Conservation (phyloP, 1,284 basidiomycete genomes). For the Uromyces viciae-fabae region DNA sequence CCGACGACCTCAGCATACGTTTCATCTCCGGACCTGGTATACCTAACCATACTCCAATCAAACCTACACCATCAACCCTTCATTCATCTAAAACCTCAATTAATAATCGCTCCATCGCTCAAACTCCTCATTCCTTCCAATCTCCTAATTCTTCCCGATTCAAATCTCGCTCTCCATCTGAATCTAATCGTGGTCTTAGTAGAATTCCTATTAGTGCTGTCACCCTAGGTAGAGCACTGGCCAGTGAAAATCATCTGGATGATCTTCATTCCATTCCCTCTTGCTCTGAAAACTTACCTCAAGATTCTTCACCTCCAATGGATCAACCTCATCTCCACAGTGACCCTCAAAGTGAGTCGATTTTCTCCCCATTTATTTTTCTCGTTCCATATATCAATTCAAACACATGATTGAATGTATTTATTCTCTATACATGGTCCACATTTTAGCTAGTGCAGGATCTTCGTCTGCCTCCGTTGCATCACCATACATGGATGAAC, state of each 20-base stretch:
- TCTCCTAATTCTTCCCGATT: neutral
- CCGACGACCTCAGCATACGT: slow-evolving; percentile 41
- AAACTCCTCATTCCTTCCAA: neutral
- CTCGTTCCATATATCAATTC: too few species aligned
- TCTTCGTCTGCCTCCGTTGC: slow-evolving; percentile 16
- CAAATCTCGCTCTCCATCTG: neutral
- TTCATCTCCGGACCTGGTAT: slow-evolving; percentile 42
- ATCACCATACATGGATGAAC: neutral
- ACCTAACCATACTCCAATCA: slow-evolving; percentile 1
- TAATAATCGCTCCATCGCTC: neutral
- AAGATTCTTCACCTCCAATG: too few species aligned
- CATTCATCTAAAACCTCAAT: slow-evolving; percentile 15
- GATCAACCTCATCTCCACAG: neutral
- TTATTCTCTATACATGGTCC: too few species aligned
- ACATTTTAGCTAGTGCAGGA: neutral
- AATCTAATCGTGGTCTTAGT: slow-evolving; percentile 16
- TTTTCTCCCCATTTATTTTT: neutral
- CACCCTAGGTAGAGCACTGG: slow-evolving; percentile 30
- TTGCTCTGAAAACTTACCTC: neutral
- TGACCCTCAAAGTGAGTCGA: slow-evolving; percentile 5
- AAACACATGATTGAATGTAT: too few species aligned
- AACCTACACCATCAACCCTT: slow-evolving; percentile 20
- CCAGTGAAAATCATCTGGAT: slow-evolving; percentile 2
- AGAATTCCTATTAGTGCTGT: slow-evolving; percentile 44
- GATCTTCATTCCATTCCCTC: neutral